Base-by-base conservation (phyloP, 2,329 filamentous ascomycete species). In the Exophiala calicioides region DNA sequence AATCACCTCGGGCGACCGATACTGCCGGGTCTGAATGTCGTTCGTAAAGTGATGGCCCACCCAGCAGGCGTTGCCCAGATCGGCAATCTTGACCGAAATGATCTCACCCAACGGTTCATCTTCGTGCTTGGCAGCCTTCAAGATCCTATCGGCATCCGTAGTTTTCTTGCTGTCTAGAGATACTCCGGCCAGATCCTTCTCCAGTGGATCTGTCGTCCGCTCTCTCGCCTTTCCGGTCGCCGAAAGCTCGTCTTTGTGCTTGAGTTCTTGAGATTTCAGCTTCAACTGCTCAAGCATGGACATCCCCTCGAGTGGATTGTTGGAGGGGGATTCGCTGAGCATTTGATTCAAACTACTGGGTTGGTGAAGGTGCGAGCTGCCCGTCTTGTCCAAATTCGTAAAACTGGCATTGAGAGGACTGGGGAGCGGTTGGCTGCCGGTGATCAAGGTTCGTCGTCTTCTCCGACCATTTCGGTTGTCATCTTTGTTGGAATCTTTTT, bases 41-140 rank as follows among this genome's bases (percentile, higher is more conserved):
- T 98, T 96, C 64, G 93, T 98, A 71, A 98, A 98, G 70, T 98
- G 93, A 66, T 98, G 93, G 57, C 90, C 90, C 20, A 95, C 90
- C 93, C 93, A 98, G 74, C 93, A 98, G 15, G 93, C 93, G 66
- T 98, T 98, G 50, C 93, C 93, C 45, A 98, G 76, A 74, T 98
- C 93, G 31, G 93, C 93, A 73, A 98, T 98, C 74, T 98, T 98
- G 68, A 98, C 93, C 24, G 91, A 96, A 60, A 98, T 97, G 56
- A 90, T 86, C 65, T 53, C 71, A 55, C 53, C 67, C 37, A 59
- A 63, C 3, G 61, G 75, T 61, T 59, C 70, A 55, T 88, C 79
- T 57, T 83, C 81, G 55, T 74, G 74, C 60, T 77, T 73, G n/a
- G 53, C 53, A 13, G 53, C 51, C 40, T 57, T 58, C 32, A 52